Evolutionary conservation across 23 red algal genomes (phyloP).

Genomic region (Agarophyton chilense): DNA sequence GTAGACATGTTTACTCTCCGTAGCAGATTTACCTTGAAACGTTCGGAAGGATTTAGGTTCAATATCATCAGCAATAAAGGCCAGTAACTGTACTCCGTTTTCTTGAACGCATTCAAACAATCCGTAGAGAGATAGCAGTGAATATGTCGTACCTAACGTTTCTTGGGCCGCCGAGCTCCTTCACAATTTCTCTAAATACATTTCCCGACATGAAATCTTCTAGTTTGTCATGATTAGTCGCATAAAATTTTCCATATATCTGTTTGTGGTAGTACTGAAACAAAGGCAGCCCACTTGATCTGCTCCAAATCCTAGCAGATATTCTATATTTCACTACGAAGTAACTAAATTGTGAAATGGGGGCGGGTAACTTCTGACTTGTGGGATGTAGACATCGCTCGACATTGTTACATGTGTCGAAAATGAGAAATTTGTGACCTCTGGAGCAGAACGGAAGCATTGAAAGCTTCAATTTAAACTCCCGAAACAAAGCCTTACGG

Average conservation of each 20-base stretch:
- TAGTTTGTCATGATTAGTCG: not conserved
- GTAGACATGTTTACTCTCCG: not conserved
- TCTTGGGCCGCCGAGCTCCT: not conserved
- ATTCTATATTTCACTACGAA: too few species aligned
- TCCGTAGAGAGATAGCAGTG: not conserved
- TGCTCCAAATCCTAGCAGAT: too few species aligned
- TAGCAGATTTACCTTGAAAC: not conserved
- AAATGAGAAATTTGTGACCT: not conserved
- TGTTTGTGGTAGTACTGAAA: not conserved
- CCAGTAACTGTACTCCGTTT: slow-evolving; percentile 20
- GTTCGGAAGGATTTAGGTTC: not conserved
- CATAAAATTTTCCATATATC: not conserved
- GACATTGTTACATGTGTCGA: not conserved
- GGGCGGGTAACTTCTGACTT: too few species aligned
- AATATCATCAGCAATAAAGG: not conserved
- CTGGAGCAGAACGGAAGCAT: not conserved
- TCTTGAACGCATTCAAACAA: not conserved
- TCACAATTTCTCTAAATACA: not conserved
- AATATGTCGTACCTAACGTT: slow-evolving; percentile 1
- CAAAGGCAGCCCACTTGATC: not conserved
- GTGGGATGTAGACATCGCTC: too few species aligned
- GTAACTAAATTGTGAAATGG: too few species aligned
- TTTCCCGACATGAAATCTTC: not conserved
- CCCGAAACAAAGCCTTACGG: not conserved
- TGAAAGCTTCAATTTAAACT: not conserved